Evolutionary conservation across 2,329 filamentous ascomycete genomes (phyloP), one percentile per base, ranked within the genome.

Genomic region (Stagonosporopsis chrysanthemi): DNA sequence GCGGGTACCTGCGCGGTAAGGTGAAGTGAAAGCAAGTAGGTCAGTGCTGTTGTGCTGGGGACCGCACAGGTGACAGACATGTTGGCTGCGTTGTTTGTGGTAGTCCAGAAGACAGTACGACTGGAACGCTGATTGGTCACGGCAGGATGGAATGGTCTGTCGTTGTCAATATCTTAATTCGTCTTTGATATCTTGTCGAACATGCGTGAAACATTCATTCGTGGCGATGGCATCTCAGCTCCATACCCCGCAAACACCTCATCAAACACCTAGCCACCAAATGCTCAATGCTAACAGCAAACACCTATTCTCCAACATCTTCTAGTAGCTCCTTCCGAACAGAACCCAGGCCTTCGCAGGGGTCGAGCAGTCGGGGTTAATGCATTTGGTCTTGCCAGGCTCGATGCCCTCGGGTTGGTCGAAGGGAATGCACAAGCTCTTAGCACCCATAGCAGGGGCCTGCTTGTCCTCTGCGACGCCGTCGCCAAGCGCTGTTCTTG

Each of bases 311-410:
- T 47, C 23, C 35, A 4, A 36, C 19, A 17, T 11, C 35, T 14
- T 44, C 64, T 74, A 75, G 47, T 75, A 75, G 77, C 79, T 82
- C 63, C 81, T 69, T 71, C 94, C 94, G 78, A 97, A 98, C 88
- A 97, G 90, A 77, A 91, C 90, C 90, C 91, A 98, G 71, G 89
- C 86, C 82, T 94, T 87, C 17, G 94, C 94, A 47, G 87, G 80
- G 63, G 82, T 83, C 60, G 82, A 82, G 80, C 94, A 98, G 72
- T 94, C 89, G 39, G 94, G 94, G 83, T 91, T 97, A 69, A 94
- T 83, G 76, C 95, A 99, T 79, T 95, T 93, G 56, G 92, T 97
- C 80, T 91, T 89, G 46, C 91, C 93, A 64, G 86, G 82, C 62
- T 90, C 84, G 62, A 96, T 81, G 23, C 89, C 90, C 70, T 89